phyloP scores from a whole-genome alignment of 2,329 filamentous ascomycete species.

The Pezicula rhizophila region DNA sequence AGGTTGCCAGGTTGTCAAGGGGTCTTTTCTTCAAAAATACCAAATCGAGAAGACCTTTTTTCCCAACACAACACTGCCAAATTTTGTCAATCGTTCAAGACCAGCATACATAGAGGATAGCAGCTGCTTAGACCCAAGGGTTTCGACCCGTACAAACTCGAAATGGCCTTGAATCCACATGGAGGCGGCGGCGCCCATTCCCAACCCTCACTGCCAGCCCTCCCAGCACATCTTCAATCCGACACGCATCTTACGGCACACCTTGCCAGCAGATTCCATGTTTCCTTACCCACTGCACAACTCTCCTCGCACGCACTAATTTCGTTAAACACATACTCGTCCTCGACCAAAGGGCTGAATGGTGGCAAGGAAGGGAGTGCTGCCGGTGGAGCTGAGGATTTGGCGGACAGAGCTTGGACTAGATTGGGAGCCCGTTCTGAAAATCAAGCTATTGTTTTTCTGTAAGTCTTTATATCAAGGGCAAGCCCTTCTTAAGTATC shows the following conservation, averaged over 20 bases:
- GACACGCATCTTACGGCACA: slow-evolving; percentile 76
- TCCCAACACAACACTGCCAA: not conserved
- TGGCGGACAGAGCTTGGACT: slow-evolving; percentile 80
- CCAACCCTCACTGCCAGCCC: slow-evolving; percentile 79
- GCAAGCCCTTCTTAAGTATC: slow-evolving; percentile 10
- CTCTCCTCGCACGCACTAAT: slow-evolving; percentile 90
- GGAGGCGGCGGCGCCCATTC: slow-evolving; percentile 57
- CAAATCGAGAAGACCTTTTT: not conserved
- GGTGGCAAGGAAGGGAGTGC: slow-evolving; percentile 87
- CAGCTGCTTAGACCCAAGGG: slow-evolving; percentile 7
- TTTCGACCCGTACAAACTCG: slow-evolving; percentile 27
- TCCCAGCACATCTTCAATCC: slow-evolving; percentile 77
- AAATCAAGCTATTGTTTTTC: slow-evolving; percentile 86
- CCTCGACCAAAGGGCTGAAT: slow-evolving; percentile 81
- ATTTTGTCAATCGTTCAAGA: not conserved
- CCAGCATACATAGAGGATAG: slow-evolving; percentile 4
- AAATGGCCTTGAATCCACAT: slow-evolving; percentile 49
- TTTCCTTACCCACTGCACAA: slow-evolving; percentile 77
- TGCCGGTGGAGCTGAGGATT: slow-evolving; percentile 85
- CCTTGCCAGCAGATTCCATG: slow-evolving; percentile 85
- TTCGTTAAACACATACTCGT: slow-evolving; percentile 89
- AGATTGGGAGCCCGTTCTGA: slow-evolving; percentile 83
- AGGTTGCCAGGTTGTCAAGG: not conserved
- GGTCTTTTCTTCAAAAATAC: not conserved
- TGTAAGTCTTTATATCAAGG: slow-evolving; percentile 54